These are phyloP conservation scores for Paramecium tetraurelia DNA, from an alignment of 73 alveolate genomes.

Conservation along the genomic window DNA sequence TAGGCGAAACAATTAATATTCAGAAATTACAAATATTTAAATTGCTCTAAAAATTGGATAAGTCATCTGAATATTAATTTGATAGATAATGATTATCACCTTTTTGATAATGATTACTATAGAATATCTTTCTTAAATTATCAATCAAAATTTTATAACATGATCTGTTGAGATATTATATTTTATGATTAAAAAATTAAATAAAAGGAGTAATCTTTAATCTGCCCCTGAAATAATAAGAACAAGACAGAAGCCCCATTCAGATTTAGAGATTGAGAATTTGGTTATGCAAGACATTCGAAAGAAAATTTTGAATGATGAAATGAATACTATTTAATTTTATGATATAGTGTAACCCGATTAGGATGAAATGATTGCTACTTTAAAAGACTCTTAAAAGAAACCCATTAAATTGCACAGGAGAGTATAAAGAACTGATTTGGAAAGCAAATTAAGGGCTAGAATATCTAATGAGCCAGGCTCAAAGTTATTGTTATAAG, in stretches of 20 bases:
- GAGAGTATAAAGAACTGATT: background rate
- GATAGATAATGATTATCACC: too few relatives aligned
- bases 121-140: too few relatives aligned
- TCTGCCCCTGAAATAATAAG: conserved; percentile 10
- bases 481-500: background rate
- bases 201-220: background rate
- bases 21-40: conserved; percentile 77
- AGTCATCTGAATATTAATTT: conserved; percentile 81
- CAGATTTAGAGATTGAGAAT: background rate
- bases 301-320: conserved; percentile 48
- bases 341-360: conserved; percentile 40
- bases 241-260: background rate
- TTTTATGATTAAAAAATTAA: background rate
- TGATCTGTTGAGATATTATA: background rate
- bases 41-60: conserved; percentile 88
- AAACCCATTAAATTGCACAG: conserved; percentile 13
- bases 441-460: background rate
- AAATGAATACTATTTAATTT: conserved; percentile 7
- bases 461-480: conserved; percentile 16
- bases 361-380: conserved; percentile 25
- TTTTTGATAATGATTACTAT: too few relatives aligned
- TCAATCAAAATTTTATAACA: background rate
- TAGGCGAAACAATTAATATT: conserved; percentile 77
- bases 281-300: conserved; percentile 8
- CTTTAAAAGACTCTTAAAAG: background rate